Conservation (phyloP, 2,329 filamentous ascomycete genomes). For the Chalaropsis ovoidea region DNA sequence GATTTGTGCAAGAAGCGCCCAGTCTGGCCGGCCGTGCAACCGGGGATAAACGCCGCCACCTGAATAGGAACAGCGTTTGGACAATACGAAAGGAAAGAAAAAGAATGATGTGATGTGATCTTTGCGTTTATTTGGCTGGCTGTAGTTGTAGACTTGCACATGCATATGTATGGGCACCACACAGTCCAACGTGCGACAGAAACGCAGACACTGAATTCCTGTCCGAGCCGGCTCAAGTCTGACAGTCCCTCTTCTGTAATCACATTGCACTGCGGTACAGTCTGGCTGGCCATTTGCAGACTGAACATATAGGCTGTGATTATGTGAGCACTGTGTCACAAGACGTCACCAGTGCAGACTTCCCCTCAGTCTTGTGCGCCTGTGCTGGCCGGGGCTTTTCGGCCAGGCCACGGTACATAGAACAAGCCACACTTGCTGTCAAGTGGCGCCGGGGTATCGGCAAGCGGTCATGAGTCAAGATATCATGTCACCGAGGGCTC, state of each 20-base stretch:
- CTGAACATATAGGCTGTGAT: neutral
- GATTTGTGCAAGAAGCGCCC: neutral
- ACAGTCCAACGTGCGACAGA: neutral
- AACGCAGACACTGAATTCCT: neutral
- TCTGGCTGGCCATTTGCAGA: no score
- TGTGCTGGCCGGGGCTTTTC: neutral
- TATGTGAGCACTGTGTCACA: slow-evolving; percentile 14
- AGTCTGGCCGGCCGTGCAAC: neutral
- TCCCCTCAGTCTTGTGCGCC: slow-evolving; percentile 7
- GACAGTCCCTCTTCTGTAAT: neutral
- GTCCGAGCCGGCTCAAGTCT: neutral
- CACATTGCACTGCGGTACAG: no score
- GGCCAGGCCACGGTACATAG: neutral
- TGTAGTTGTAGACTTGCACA: neutral
- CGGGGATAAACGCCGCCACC: neutral
- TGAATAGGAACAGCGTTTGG: slow-evolving; percentile 5
- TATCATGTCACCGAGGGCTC: neutral
- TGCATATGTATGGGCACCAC: neutral
- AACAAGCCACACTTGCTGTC: neutral
- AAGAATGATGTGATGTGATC: neutral
- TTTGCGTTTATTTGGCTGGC: neutral
- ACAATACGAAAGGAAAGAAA: neutral
- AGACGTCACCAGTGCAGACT: slow-evolving; percentile 11
- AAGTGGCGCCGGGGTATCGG: neutral
- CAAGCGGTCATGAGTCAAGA: neutral